Conservation (phyloP, 2,329 filamentous ascomycete genomes). For the Tolypocladium paradoxum region DNA sequence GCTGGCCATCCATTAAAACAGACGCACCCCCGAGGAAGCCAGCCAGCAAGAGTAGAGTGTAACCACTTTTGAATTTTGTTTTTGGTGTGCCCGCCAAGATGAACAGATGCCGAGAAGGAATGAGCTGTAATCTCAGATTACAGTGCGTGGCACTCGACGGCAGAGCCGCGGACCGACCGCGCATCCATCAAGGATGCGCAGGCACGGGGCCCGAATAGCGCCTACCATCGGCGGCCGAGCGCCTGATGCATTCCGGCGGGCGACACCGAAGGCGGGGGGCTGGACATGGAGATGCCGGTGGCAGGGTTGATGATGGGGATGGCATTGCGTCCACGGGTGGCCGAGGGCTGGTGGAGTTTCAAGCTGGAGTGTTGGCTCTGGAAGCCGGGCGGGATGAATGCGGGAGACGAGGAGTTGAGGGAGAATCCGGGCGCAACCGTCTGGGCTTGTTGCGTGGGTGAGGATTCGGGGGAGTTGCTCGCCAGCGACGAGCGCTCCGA, state of each 20-base stretch:
- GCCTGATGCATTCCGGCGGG: constrained; percentile 50
- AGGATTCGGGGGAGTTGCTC: constrained; percentile 86
- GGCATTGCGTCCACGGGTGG: constrained; percentile 82
- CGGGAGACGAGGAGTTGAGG: constrained; percentile 54
- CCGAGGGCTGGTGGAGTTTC: constrained; percentile 85
- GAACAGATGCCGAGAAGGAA: constrained; percentile 32
- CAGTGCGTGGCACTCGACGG: constrained; percentile 24
- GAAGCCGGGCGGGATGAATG: constrained; percentile 54
- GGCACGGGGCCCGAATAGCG: constrained; percentile 6
- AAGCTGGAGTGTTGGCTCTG: constrained; percentile 55
- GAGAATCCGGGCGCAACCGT: constrained; percentile 71
- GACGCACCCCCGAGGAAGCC: constrained; percentile 23
- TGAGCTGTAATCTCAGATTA: constrained; percentile 23
- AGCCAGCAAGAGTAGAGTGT: constrained; percentile 28
- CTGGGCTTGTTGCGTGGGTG: constrained; percentile 79
- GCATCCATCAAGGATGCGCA: constrained; percentile 22
- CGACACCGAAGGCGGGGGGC: constrained; percentile 66
- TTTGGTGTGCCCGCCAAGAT: constrained; percentile 39
- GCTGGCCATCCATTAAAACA: constrained; percentile 13
- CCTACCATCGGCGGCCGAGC: constrained; percentile 45
- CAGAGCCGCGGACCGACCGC: constrained; percentile 22
- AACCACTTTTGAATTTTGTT: constrained; percentile 24
- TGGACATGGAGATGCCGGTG: constrained; percentile 79
- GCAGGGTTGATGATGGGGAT: constrained; percentile 96
- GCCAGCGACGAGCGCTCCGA: constrained; percentile 93